These are phyloP conservation scores for Carex scoparia DNA, from an alignment of 176 grass and related monocot genomes.

Conservation along the genomic window DNA sequence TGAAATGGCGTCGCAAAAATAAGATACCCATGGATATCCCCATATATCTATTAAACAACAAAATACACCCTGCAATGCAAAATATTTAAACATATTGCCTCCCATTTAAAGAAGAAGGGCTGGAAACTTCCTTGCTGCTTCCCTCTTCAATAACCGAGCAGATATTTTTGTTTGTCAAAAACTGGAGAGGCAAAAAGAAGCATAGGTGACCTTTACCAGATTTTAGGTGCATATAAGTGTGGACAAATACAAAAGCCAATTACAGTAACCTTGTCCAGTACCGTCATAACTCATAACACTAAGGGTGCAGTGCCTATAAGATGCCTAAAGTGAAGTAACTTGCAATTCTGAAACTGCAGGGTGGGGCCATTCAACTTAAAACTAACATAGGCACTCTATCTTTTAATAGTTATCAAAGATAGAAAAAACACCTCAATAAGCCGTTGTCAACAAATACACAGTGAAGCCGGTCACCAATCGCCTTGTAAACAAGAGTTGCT, in stretches of 20 bases:
- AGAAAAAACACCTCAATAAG: slow-evolving; percentile 51
- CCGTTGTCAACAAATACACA: slow-evolving; percentile 92
- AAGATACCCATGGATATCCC: not conserved
- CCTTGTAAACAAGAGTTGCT: slow-evolving; percentile 73
- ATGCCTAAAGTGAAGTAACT: not conserved
- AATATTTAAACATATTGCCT: not conserved
- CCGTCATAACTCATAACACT: not conserved
- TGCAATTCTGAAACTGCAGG: not conserved
- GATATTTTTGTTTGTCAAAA: not conserved
- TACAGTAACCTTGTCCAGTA: not conserved
- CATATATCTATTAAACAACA: not conserved
- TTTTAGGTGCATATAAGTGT: not conserved
- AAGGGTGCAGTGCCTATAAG: not conserved
- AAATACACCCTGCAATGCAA: not conserved
- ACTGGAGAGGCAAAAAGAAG: not conserved
- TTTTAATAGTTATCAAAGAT: not conserved
- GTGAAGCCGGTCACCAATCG: slow-evolving; percentile 76
- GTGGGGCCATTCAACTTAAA: not conserved
- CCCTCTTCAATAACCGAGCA: not conserved
- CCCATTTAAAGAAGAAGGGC: not conserved
- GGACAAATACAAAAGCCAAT: not conserved
- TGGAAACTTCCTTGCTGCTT: not conserved
- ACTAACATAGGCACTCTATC: not conserved
- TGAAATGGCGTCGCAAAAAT: not conserved
- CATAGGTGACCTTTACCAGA: not conserved